Evolutionary conservation across 1,284 basidiomycete genomes (phyloP).

Genomic region (Melampsora allii-populina): DNA sequence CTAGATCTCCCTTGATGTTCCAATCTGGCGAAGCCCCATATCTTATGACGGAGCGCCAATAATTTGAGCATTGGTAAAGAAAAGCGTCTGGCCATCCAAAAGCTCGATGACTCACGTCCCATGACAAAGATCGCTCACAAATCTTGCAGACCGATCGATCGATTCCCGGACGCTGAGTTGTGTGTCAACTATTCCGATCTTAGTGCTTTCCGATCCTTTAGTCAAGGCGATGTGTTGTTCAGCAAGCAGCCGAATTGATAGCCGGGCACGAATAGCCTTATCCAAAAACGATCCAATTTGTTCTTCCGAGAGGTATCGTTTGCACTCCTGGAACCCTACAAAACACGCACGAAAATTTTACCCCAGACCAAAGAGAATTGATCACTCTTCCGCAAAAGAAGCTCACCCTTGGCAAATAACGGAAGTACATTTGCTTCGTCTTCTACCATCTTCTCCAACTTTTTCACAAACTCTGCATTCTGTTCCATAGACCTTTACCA

Average conservation of each 20-base stretch:
- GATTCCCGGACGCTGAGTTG: slow-evolving; percentile 9
- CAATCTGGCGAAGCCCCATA: slow-evolving; percentile 35
- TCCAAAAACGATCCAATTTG: slow-evolving; percentile 33
- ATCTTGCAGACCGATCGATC: slow-evolving; percentile 16
- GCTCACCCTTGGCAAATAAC: slow-evolving; percentile 30
- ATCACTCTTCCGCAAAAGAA: background rate
- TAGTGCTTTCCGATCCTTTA: background rate
- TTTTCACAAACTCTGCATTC: slow-evolving; percentile 12
- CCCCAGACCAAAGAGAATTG: background rate
- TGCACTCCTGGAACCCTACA: slow-evolving; percentile 37
- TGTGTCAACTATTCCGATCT: slow-evolving; percentile 21
- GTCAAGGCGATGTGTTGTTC: slow-evolving; percentile 23
- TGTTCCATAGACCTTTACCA: background rate
- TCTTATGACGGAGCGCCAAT: background rate
- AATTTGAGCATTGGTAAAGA: no score
- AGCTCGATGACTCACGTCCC: slow-evolving; percentile 15
- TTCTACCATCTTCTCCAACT: slow-evolving; percentile 27
- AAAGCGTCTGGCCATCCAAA: no score
- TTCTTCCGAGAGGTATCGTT: slow-evolving; percentile 29
- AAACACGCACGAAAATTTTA: background rate
- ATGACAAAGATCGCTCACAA: slow-evolving; percentile 27
- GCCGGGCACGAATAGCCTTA: slow-evolving; percentile 24
- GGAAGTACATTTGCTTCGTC: slow-evolving; percentile 31
- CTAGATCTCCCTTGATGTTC: slow-evolving; percentile 20
- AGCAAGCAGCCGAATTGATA: slow-evolving; percentile 31